Evolutionary conservation across 345 rosid species (phyloP), one percentile per base, ranked within the genome.

Genomic region (Camelina sativa): DNA sequence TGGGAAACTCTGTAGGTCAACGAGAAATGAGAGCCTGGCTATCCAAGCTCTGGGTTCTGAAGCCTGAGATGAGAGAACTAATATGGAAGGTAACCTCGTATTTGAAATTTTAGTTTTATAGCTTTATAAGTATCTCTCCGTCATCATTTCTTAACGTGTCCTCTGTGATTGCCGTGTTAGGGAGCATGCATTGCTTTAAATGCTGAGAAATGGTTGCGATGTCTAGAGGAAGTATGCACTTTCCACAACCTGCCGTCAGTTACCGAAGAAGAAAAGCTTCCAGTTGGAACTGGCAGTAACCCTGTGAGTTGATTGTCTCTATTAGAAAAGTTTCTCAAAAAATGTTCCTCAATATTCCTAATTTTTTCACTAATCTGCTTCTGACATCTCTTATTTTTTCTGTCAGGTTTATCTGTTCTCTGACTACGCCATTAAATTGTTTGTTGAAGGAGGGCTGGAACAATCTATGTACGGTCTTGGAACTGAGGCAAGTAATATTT

Each of bases 11-110:
- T 81, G 89, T 91, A 15, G 98, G 97, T 65, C 97, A 87, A 57
- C 86, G 98, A 77, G 97, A 94, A 85, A 87, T 94, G 97, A 89
- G 98, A 71, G 89, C 82, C 23, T 94, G 98, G 98, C 72, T 94
- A 73, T 85, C 72, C 62, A 89, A 81, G 80, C 97, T 94, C 70
- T 94, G 98, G 98, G 69, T 78, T 71, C 67, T 79, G 41, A 94
- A 88, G 72, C 95, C 97, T 23, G 95, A 67, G 81, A 80, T 87
- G 85, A 84, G 98, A 81, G 84, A 82, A 23, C 86, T 89, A 23
- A 71, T 88, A 75, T 94, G 98, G 98, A 94, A 94, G 98, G 98
- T 94, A 72, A 19, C 30, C 62, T 73, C 16, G 25, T 35, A 3
- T 65, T 13, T 63, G 17, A 43, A 59, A n/a, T 20, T 50, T 57